phyloP scores from a whole-genome alignment of 805 yeast genomes.

The Tetrapisispora phaffii region DNA sequence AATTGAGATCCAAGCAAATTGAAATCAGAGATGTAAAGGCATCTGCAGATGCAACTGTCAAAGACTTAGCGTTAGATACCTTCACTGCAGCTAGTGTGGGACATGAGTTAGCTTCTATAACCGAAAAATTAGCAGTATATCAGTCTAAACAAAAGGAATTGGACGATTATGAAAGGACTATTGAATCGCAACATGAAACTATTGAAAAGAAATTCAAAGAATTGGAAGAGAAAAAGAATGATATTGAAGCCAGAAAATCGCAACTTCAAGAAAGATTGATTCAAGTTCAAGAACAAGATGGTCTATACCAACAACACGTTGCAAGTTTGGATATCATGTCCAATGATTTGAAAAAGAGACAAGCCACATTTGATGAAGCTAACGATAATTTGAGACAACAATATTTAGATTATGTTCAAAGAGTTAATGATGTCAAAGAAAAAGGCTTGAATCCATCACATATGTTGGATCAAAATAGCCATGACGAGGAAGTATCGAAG shows the following conservation, averaged over 20 bases:
- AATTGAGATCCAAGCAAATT: slow-evolving; percentile 40
- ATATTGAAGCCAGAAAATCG: slow-evolving; percentile 26
- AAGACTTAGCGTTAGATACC: slow-evolving; percentile 61
- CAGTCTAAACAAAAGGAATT: slow-evolving; percentile 28
- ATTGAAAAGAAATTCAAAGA: slow-evolving; percentile 24
- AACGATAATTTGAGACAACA: slow-evolving; percentile 33
- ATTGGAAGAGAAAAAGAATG: slow-evolving; percentile 32
- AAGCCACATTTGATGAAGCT: slow-evolving; percentile 31
- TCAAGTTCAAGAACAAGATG: slow-evolving; percentile 31
- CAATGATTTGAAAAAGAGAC: slow-evolving; percentile 30
- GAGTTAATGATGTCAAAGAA: slow-evolving; percentile 29
- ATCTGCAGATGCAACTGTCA: slow-evolving; percentile 52
- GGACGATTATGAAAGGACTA: slow-evolving; percentile 32
- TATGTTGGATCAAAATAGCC: slow-evolving; percentile 6
- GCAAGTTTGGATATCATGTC: slow-evolving; percentile 29
- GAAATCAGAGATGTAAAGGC: slow-evolving; percentile 56
- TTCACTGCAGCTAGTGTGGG: slow-evolving; percentile 38
- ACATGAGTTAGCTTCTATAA: slow-evolving; percentile 32
- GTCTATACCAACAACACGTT: slow-evolving; percentile 31
- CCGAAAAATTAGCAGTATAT: slow-evolving; percentile 22
- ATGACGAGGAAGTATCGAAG: slow-evolving; percentile 8
- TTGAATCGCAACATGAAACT: slow-evolving; percentile 30
- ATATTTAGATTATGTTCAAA: slow-evolving; percentile 29
- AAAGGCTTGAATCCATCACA: slow-evolving; percentile 3
- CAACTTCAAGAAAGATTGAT: slow-evolving; percentile 28